phyloP scores from a whole-genome alignment of 1,284 basidiomycete genomes.

The Cystobasidium slooffiae region DNA sequence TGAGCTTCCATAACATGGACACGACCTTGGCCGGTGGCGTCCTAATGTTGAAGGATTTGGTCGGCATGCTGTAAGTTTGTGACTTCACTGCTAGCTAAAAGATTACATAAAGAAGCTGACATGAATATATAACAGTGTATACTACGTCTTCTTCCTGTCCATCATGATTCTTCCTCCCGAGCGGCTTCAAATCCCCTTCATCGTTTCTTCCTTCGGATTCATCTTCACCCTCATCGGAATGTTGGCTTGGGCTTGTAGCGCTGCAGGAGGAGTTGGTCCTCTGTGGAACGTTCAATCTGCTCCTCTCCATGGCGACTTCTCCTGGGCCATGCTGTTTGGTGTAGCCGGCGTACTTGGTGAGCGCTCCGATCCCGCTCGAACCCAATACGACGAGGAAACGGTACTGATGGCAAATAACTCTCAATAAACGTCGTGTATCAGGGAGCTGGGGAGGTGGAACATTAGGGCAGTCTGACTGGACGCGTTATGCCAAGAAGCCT shows the following conservation, averaged over 20 bases:
- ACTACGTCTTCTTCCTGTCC: constrained; percentile 52
- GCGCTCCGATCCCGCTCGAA: background rate
- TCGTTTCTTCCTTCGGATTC: constrained; percentile 51
- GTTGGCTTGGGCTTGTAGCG: constrained; percentile 51
- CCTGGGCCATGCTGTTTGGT: constrained; percentile 53
- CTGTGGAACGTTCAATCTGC: constrained; percentile 51
- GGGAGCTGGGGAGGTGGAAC: constrained; percentile 50
- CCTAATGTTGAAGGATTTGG: constrained; percentile 51
- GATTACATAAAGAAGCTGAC: background rate
- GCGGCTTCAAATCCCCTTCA: constrained; percentile 52
- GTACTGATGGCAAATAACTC: background rate
- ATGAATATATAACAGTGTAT: constrained; percentile 37
- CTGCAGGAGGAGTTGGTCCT: constrained; percentile 51
- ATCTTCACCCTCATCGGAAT: constrained; percentile 52
- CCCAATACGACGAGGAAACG: background rate
- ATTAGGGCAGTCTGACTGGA: constrained; percentile 53
- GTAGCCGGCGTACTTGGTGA: constrained; percentile 52
- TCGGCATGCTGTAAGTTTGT: constrained; percentile 47
- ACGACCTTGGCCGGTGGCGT: constrained; percentile 44
- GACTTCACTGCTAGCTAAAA: background rate
- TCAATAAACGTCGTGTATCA: constrained; percentile 5
- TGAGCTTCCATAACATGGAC: constrained; percentile 49
- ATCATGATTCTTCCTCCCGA: constrained; percentile 53
- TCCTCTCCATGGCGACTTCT: constrained; percentile 43
- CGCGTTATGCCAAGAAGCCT: constrained; percentile 52